phyloP scores from a whole-genome alignment of 768 basidiomycete species.

The Harrya chromipes region DNA sequence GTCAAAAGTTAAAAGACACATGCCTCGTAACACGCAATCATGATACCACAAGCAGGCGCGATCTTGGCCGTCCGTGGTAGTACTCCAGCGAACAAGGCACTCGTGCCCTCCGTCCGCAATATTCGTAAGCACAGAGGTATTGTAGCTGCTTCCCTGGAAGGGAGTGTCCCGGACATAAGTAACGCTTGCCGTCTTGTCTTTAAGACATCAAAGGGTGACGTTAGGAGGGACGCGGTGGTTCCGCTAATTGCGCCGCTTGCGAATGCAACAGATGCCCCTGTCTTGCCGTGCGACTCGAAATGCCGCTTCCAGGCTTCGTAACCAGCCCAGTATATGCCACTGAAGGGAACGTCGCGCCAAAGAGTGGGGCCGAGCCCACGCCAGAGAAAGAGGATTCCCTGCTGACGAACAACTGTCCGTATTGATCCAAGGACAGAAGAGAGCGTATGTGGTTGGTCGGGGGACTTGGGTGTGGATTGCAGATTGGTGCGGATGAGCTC shows the following conservation, averaged over 20 bases:
- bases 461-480: constrained; percentile 77
- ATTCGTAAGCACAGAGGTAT: constrained; percentile 68
- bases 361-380: constrained; percentile 88
- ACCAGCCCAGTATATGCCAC: constrained; percentile 94
- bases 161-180: constrained; percentile 54
- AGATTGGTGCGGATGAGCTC: constrained; percentile 94
- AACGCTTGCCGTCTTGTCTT: constrained; percentile 92
- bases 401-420: constrained; percentile 50
- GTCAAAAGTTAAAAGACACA: constrained; percentile 13
- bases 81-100: constrained; percentile 80
- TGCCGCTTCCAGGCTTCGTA: constrained; percentile 80
- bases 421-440: constrained; percentile 69
- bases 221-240: constrained; percentile 79
- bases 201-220: constrained; percentile 94
- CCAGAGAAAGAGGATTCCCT: constrained; percentile 79
- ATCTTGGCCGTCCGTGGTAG: constrained; percentile 91
- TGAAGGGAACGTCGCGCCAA: constrained; percentile 98
- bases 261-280: constrained; percentile 73
- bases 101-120: constrained; percentile 70
- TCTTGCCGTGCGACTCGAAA: constrained; percentile 50
- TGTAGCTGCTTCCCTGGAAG: constrained; percentile 43
- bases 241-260: constrained; percentile 90
- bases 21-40: constrained; percentile 96
- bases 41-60: constrained; percentile 96
- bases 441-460: constrained; percentile 71